A percentile compares a stretch with the other conserved stretches of the same genome.
phyloP scores from a whole-genome alignment of 495 filamentous ascomycete genomes.

The Xanthoparmelia taractica region DNA sequence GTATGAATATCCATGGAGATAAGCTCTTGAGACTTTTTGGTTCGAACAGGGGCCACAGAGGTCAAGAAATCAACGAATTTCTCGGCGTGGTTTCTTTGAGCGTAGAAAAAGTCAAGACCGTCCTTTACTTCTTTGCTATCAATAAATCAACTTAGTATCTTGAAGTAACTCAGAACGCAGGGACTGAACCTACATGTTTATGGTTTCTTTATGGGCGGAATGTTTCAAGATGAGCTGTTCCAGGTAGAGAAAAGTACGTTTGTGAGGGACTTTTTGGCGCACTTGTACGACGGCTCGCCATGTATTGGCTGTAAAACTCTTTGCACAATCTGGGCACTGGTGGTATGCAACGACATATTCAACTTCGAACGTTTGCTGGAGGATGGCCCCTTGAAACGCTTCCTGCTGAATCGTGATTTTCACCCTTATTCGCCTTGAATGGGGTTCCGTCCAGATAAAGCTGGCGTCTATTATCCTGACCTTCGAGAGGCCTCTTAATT shows the following conservation, averaged over 20 bases:
- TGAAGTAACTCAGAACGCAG: neutral
- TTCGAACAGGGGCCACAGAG: conserved; percentile 65
- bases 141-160: neutral
- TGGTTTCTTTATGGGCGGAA: conserved; percentile 80
- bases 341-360: conserved; percentile 81
- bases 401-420: conserved; percentile 86
- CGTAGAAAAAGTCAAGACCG: conserved; percentile 92
- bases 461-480: conserved; percentile 88
- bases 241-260: conserved; percentile 91
- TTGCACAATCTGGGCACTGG: conserved; percentile 86
- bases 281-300: conserved; percentile 85
- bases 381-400: conserved; percentile 63
- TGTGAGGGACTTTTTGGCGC: conserved; percentile 93
- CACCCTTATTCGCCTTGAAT: conserved; percentile 80
- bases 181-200: conserved; percentile 57
- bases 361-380: conserved; percentile 93
- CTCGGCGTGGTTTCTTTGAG: conserved; percentile 81
- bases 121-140: conserved; percentile 70
- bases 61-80: conserved; percentile 86
- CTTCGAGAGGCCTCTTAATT: conserved; percentile 70
- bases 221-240: conserved; percentile 96
- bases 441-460: conserved; percentile 98
- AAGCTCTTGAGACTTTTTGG: conserved; percentile 84
- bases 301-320: conserved; percentile 90
- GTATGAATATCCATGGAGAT: conserved; percentile 94